phyloP scores from a whole-genome alignment of 179 eudicot genomes.

The Dionaea muscipula region DNA sequence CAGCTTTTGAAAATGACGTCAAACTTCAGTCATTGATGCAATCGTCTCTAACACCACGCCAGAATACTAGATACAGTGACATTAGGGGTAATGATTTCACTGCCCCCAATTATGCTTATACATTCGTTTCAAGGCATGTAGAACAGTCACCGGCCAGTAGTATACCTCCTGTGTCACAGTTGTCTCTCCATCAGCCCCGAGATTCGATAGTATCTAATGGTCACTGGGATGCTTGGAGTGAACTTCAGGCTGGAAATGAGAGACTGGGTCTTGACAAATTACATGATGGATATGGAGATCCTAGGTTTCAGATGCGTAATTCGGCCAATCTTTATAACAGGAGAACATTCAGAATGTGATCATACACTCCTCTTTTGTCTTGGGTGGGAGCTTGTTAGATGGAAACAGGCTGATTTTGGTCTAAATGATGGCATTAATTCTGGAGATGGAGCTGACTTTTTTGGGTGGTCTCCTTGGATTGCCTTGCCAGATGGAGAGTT shows the following conservation, averaged over 20 bases:
- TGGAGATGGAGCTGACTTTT: slow-evolving; percentile 16
- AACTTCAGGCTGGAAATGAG: slow-evolving; percentile 43
- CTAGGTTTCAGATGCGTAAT: slow-evolving; percentile 55
- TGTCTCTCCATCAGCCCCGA: slow-evolving; percentile 45
- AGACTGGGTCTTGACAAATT: slow-evolving; percentile 42
- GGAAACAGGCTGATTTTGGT: slow-evolving; percentile 22
- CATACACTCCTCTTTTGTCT: slow-evolving; percentile 17
- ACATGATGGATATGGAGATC: slow-evolving; percentile 50
- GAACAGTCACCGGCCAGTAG: slow-evolving; percentile 51
- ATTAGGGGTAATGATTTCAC: slow-evolving; percentile 29
- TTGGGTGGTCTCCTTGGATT: slow-evolving; percentile 18
- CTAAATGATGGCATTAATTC: slow-evolving; percentile 15
- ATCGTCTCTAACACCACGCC: slow-evolving; percentile 34
- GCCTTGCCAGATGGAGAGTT: slow-evolving; percentile 12
- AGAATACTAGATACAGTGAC: slow-evolving; percentile 39
- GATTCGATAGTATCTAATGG: slow-evolving; percentile 40
- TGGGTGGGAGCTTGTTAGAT: slow-evolving; percentile 11
- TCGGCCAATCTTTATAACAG: slow-evolving; percentile 67
- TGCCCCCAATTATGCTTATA: slow-evolving; percentile 39
- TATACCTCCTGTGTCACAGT: slow-evolving; percentile 43
- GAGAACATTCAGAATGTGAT: slow-evolving; percentile 61
- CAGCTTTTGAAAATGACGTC: slow-evolving; percentile 42
- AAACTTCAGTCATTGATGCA: slow-evolving; percentile 47
- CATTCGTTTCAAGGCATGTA: slow-evolving; percentile 40
- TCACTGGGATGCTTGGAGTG: slow-evolving; percentile 79